A percentile compares a stretch with the other conserved stretches of the same genome.
phyloP scores from a whole-genome alignment of 805 yeast genomes.

The Blastobotrys parvus region DNA sequence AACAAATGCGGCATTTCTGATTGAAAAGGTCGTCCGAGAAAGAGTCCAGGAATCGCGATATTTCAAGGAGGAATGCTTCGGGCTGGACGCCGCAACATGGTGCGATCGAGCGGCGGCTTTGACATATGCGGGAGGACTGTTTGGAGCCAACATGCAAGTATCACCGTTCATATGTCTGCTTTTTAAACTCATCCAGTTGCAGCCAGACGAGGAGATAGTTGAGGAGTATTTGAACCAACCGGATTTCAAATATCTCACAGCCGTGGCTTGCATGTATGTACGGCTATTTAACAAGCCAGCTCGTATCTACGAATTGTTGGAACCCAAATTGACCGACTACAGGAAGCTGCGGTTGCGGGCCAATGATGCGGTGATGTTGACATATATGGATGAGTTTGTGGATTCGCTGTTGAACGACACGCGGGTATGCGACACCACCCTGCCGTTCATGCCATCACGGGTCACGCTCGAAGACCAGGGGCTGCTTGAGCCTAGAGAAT shows the following conservation, averaged over 20 bases:
- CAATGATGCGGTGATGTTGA: constrained; percentile 32
- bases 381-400: constrained; percentile 65
- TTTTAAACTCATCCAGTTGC: constrained; percentile 67
- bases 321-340: constrained; percentile 52
- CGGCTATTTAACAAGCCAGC: constrained; percentile 37
- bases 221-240: constrained; percentile 47
- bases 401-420: constrained; percentile 51
- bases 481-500: constrained; percentile 25
- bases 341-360: constrained; percentile 52
- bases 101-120: constrained; percentile 40
- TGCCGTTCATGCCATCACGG: constrained; percentile 51
- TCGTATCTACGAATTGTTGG: constrained; percentile 44
- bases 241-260: constrained; percentile 71
- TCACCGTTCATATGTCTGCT: constrained; percentile 69
- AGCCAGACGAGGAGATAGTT: constrained; percentile 55
- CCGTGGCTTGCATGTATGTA: constrained; percentile 57
- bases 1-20: constrained; percentile 39
- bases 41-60: constrained; percentile 47
- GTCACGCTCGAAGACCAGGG: constrained; percentile 30
- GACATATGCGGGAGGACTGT: constrained; percentile 51
- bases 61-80: constrained; percentile 50
- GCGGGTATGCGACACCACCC: constrained; percentile 62
- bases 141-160: constrained; percentile 44
- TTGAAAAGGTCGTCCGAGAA: constrained; percentile 53
- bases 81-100: constrained; percentile 40